Percentiles rank a stretch among this genome's conserved stretches.
Evolutionary conservation across 495 filamentous ascomycete species (phyloP).

Genomic region (Xylaria intraflava): DNA sequence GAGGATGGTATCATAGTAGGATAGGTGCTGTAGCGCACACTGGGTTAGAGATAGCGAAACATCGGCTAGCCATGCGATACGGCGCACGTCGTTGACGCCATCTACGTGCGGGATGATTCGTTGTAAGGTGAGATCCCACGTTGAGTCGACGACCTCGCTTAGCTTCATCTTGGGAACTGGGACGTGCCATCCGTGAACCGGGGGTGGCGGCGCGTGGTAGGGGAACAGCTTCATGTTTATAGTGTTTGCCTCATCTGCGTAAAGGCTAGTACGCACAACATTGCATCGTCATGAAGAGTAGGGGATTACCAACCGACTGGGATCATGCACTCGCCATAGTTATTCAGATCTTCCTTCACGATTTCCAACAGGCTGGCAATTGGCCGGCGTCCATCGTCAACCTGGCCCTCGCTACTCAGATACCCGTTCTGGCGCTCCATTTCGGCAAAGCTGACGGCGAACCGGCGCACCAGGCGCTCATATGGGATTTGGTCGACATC

Average conservation of each 20-base stretch:
- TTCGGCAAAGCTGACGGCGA: slow-evolving; percentile 76
- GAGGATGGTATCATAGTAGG: slow-evolving; percentile 83
- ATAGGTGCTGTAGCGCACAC: slow-evolving; percentile 76
- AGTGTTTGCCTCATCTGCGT: slow-evolving; percentile 78
- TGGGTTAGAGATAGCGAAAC: slow-evolving; percentile 76
- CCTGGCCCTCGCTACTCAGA: slow-evolving; percentile 49
- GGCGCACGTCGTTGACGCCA: slow-evolving; percentile 78
- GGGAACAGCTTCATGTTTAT: slow-evolving; percentile 96
- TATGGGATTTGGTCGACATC: slow-evolving; percentile 60
- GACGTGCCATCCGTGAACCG: slow-evolving; percentile 79
- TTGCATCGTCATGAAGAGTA: not conserved
- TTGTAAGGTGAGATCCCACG: slow-evolving; percentile 88
- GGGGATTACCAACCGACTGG: slow-evolving; percentile 59
- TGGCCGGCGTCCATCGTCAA: slow-evolving; percentile 44
- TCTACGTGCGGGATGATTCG: slow-evolving; percentile 78
- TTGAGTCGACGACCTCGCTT: slow-evolving; percentile 62
- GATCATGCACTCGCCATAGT: slow-evolving; percentile 97
- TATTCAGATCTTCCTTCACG: slow-evolving; percentile 90
- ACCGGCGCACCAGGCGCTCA: slow-evolving; percentile 74
- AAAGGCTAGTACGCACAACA: not conserved
- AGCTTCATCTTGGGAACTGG: slow-evolving; percentile 83
- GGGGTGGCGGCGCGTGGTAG: slow-evolving; percentile 66
- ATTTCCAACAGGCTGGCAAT: slow-evolving; percentile 82
- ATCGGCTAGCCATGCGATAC: slow-evolving; percentile 76
- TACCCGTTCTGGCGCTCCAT: slow-evolving; percentile 84